These are phyloP conservation scores for Ceratobasidium sp. DNA, from an alignment of 1,284 basidiomycete genomes.

Conservation along the genomic window DNA sequence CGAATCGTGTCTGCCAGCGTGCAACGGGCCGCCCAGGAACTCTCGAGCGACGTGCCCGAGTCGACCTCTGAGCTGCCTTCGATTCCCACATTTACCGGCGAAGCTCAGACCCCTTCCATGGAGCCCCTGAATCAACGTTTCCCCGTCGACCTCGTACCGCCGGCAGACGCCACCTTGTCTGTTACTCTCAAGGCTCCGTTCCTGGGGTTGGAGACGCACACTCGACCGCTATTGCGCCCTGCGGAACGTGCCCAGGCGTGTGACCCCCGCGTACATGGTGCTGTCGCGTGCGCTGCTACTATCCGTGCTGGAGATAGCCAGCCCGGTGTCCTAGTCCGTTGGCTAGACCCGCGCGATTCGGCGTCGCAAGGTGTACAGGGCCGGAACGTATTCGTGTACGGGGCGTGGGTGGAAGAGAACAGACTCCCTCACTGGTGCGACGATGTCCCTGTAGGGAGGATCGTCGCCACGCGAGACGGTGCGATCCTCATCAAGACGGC, in stretches of 20 bases:
- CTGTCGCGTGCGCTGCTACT: conserved; percentile 58
- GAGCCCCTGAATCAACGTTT: conserved; percentile 9
- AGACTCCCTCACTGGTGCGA: conserved; percentile 51
- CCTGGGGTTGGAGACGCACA: conserved; percentile 58
- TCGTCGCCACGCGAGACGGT: conserved; percentile 60
- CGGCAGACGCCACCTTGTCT: conserved; percentile 49
- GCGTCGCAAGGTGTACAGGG: conserved; percentile 47
- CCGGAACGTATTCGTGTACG: conserved; percentile 61
- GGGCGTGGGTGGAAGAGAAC: conserved; percentile 58
- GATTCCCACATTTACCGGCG: background rate
- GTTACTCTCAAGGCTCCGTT: conserved; percentile 56
- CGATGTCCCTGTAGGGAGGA: conserved; percentile 55
- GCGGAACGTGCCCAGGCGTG: conserved; percentile 55
- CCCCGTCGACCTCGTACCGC: conserved; percentile 20
- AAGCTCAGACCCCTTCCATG: too few relatives aligned
- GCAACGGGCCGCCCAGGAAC: background rate
- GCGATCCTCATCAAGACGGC: conserved; percentile 62
- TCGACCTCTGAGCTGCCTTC: conserved; percentile 1
- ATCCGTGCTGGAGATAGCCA: conserved; percentile 62
- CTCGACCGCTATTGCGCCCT: conserved; percentile 60
- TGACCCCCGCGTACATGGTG: conserved; percentile 56
- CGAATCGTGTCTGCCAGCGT: conserved; percentile 53
- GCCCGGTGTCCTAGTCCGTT: conserved; percentile 60
- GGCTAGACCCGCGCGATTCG: conserved; percentile 53
- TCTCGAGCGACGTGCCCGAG: background rate